Evolutionary conservation across 2,329 filamentous ascomycete species (phyloP), one percentile per base, ranked within the genome.

Genomic region (Alternaria sp.): DNA sequence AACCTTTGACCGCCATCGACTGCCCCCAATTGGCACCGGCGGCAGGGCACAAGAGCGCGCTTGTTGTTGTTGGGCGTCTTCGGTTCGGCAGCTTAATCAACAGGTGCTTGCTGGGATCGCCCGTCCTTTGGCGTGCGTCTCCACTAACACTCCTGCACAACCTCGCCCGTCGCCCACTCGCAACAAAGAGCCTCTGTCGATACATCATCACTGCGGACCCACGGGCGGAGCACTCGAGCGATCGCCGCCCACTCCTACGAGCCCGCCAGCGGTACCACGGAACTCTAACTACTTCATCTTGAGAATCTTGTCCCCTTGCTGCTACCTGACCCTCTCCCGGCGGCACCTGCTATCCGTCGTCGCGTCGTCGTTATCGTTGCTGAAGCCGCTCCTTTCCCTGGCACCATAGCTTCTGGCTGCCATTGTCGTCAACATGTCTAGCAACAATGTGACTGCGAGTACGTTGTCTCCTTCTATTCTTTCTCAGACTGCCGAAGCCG

Each of bases 361-460:
- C 40, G 34, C 52, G 45, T 38, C 30, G 44, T 41, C 38, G 32
- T 48, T 48, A 36, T 38, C 30, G 46, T 45, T 41, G 34, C 51
- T 30, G 40, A n/a, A 49, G 58, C 49, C 55, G 59, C 57, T 63
- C 56, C 30, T 59, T 61, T 59, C 64, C 48, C 59, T 25, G 44
- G 45, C 60, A 44, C 63, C 52, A 25, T 25, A 50, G 46, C 41
- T 54, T 57, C 38, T 38, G 59, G 54, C 59, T 49, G 30, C 63
- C 50, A 64, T 60, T 64, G 59, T 60, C 60, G 63, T 58, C 65
- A 71, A 62, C 63, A 75, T 75, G 71, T 63, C 73, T 56, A 66
- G 65, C 60, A 72, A 67, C 60, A 73, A 68, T 67, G 63, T 55
- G 59, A 70, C 74, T 65, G 62, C 70, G 62, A 72, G 76, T 78